phyloP scores from a whole-genome alignment of 2,329 filamentous ascomycete genomes.

The Penicillium sp. region DNA sequence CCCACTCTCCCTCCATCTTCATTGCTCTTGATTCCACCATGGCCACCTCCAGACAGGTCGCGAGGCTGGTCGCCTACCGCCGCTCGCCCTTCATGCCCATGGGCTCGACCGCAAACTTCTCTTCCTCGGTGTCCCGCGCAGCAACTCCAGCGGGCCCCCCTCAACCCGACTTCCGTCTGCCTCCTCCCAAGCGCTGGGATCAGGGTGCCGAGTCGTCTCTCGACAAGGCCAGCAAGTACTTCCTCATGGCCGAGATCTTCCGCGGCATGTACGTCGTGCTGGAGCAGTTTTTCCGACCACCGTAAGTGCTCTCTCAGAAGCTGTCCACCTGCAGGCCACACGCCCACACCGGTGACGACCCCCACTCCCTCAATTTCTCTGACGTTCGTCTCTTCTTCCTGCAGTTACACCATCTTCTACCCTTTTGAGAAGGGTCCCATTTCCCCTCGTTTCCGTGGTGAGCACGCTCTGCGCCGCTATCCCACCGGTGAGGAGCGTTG shows the following conservation, averaged over 20 bases:
- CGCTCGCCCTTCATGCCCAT: slow-evolving; percentile 37
- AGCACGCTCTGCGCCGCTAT: slow-evolving; percentile 94
- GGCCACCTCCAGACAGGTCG: slow-evolving; percentile 46
- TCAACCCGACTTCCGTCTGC: slow-evolving; percentile 75
- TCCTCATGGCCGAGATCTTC: slow-evolving; percentile 91
- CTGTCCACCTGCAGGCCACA: slow-evolving; percentile 2
- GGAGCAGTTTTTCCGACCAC: slow-evolving; percentile 97
- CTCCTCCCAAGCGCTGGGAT: slow-evolving; percentile 72
- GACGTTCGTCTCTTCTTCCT: slow-evolving; percentile 1
- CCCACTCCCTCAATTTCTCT: neutral
- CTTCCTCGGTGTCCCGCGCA: slow-evolving; percentile 59
- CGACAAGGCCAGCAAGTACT: slow-evolving; percentile 87
- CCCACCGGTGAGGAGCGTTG: slow-evolving; percentile 97
- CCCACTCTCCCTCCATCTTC: slow-evolving; percentile 21
- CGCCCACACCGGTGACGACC: neutral
- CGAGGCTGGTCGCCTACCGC: slow-evolving; percentile 45
- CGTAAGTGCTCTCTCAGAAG: slow-evolving; percentile 62
- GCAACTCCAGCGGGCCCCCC: slow-evolving; percentile 73
- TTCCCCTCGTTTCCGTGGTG: slow-evolving; percentile 94
- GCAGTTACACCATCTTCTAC: slow-evolving; percentile 97
- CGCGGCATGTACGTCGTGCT: slow-evolving; percentile 96
- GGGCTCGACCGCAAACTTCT: slow-evolving; percentile 58
- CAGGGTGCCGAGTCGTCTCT: slow-evolving; percentile 72
- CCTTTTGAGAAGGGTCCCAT: slow-evolving; percentile 99
- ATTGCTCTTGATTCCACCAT: slow-evolving; percentile 28